These are phyloP conservation scores for Helicocarpus griseus DNA, from an alignment of 2,329 filamentous ascomycete genomes.

Conservation along the genomic window DNA sequence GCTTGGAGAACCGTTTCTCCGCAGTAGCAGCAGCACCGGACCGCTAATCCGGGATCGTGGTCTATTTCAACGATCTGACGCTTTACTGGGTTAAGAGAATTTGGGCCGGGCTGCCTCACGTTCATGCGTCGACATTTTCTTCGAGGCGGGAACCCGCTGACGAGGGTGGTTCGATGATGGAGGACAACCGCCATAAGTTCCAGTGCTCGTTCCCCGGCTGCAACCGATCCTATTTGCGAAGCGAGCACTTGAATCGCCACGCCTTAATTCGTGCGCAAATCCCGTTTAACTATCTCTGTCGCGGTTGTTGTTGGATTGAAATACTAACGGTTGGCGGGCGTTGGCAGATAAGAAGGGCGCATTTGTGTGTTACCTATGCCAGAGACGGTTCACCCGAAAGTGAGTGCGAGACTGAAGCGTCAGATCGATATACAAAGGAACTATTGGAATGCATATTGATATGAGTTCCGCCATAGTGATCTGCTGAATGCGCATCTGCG, in stretches of 20 bases:
- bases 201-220: slow-evolving; percentile 14
- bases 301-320: background rate
- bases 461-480: slow-evolving; percentile 10
- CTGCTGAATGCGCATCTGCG: slow-evolving; percentile 16
- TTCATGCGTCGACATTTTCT: background rate
- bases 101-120: too few relatives aligned
- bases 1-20: too few relatives aligned
- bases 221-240: slow-evolving; percentile 14
- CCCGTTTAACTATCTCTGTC: background rate
- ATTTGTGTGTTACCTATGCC: slow-evolving; percentile 16
- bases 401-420: too few relatives aligned
- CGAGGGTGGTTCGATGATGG: slow-evolving; percentile 8
- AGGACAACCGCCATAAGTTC: slow-evolving; percentile 9
- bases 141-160: slow-evolving; percentile 7
- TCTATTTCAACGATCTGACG: too few relatives aligned
- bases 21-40: too few relatives aligned
- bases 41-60: too few relatives aligned
- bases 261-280: slow-evolving; percentile 15
- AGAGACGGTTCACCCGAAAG: slow-evolving; percentile 16
- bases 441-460: too few relatives aligned
- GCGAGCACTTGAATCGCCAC: slow-evolving; percentile 17
- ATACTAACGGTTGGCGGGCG: too few relatives aligned
- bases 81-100: too few relatives aligned
- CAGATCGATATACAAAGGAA: too few relatives aligned
- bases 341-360: slow-evolving; percentile 13